Base-by-base conservation (phyloP, 495 filamentous ascomycete genomes). In the Talaromyces thailandensis region DNA sequence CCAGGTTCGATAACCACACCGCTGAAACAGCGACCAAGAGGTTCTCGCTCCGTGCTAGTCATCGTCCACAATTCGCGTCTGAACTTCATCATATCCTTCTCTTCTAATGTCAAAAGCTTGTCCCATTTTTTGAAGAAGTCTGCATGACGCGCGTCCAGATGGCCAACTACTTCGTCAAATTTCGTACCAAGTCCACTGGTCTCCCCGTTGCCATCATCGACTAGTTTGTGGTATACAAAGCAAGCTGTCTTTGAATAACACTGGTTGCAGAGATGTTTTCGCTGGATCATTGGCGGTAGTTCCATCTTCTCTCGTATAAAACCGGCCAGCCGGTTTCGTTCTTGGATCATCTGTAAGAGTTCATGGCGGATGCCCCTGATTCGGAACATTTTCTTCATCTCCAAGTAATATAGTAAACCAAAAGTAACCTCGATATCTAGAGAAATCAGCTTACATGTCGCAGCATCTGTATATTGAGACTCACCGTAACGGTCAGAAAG, bases 71-170 rank as follows among this genome's bases (percentile, higher is more conserved):
- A 81, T 70, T 98, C 94, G 63, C 90, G 81, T 58, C 88, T 85
- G 65, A 94, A 84, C 67, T 88, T 91, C 66, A 92, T 86, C 64
- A 88, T 82, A 68, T 93, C 91, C 64, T 85, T 89, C 70, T 98
- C 94, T 72, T 98, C 94, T 70, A 94, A 96, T 1, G 93, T 96
- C 14, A 98, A 77, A 6, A 98, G 82, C 50, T 86, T 80, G 71
- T 98, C 93, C 94, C 94, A 98, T 69, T 93, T 96, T 45, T 86
- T 79, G 69, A 98, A 96, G 68, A 98, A 98, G 11, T 85, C 83
- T 61, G 82, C 81, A 70, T 96, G 91, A 3, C 74, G 69, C 1
- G 87, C 81, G 28, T 81, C 90, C 28, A 98, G 78, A 68, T 94
- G 88, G 58, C 81, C 73, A 45, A 93, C 89, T 3, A 88, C 76